Percentiles rank a stretch among this genome's conserved stretches.
These are phyloP conservation scores for Ceratobasidium theobromae DNA, from an alignment of 1,284 basidiomycete genomes.

Conservation along the genomic window DNA sequence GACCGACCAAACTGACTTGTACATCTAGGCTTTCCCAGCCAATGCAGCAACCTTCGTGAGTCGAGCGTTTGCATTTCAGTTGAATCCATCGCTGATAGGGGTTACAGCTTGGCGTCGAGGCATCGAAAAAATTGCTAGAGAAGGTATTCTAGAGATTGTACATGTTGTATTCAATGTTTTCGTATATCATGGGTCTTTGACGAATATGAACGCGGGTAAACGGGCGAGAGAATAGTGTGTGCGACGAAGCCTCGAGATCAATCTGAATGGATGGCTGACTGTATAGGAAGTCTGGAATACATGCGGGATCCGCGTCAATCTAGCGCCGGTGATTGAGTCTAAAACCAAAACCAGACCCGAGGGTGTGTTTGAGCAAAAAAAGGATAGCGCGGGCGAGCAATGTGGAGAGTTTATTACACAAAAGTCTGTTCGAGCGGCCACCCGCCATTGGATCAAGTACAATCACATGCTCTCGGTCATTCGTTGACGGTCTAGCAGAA, in stretches of 20 bases:
- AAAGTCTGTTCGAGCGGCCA: too few species aligned
- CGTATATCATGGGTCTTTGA: constrained; percentile 7
- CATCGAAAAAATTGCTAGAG: constrained; percentile 73
- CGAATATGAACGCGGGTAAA: constrained; percentile 1
- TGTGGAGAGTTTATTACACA: neutral
- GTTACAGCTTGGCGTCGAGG: constrained; percentile 75
- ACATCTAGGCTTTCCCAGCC: constrained; percentile 78
- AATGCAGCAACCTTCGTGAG: constrained; percentile 95
- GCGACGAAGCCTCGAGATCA: neutral
- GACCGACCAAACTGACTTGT: neutral
- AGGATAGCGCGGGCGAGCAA: neutral
- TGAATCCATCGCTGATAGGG: constrained; percentile 28
- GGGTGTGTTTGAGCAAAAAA: neutral
- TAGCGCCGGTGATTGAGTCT: neutral
- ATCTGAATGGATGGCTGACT: neutral
- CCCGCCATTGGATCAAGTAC: too few species aligned
- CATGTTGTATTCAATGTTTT: constrained; percentile 8
- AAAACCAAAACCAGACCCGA: neutral
- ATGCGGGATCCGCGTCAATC: neutral
- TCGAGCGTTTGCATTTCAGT: constrained; percentile 37
- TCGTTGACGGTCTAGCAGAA: too few species aligned
- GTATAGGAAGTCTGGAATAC: neutral
- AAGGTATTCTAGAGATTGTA: constrained; percentile 51
- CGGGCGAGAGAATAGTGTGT: neutral
- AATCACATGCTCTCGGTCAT: too few species aligned